Evolutionary conservation across 2,329 filamentous ascomycete species (phyloP), one percentile per base, ranked within the genome.

Genomic region (Botrytis byssoidea): DNA sequence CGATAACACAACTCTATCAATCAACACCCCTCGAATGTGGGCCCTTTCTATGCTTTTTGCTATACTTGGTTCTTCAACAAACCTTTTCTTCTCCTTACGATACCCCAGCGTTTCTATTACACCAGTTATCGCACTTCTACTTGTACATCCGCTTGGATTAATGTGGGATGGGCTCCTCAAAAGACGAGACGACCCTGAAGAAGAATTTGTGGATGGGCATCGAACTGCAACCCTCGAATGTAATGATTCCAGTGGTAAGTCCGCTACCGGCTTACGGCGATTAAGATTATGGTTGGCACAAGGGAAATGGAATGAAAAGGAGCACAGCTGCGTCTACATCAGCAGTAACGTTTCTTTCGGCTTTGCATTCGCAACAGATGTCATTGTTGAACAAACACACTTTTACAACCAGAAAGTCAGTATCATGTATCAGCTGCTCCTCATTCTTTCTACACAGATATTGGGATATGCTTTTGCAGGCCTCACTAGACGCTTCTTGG

Each of bases 81-180:
- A 96, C 82, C 84, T 97, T 59, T 96, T 97, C 84, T 97, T 97
- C 85, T 95, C 93, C 51, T 85, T 97, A 81, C 88, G 94, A 88
- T 97, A 96, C 86, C 94, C 94, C 42, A 96, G 93, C 82, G 93
- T 97, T 81, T 92, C 92, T 75, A 95, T 97, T 80, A 95, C 93
- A 35, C 93, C 93, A 57, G 92, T 97, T 77, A 97, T 97, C 84
- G 93, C 93, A 44, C 86, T 96, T 79, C 86, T 97, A 74, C 89
- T 97, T 73, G 93, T 94, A 65, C 94, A 96, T 80, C 94, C 94
- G 3, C 88, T 97, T 72, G 94, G 94, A 74, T 88, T 93, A 37
- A 81, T 94, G 42, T 95, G 94, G 92, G 94, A 97, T 80, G 86
- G 88, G 72, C 68, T 90, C 7, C 83, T 96, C 35, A 94, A 94